Base-by-base conservation (phyloP, 2,329 filamentous ascomycete species). In the Diaporthe amygdali region DNA sequence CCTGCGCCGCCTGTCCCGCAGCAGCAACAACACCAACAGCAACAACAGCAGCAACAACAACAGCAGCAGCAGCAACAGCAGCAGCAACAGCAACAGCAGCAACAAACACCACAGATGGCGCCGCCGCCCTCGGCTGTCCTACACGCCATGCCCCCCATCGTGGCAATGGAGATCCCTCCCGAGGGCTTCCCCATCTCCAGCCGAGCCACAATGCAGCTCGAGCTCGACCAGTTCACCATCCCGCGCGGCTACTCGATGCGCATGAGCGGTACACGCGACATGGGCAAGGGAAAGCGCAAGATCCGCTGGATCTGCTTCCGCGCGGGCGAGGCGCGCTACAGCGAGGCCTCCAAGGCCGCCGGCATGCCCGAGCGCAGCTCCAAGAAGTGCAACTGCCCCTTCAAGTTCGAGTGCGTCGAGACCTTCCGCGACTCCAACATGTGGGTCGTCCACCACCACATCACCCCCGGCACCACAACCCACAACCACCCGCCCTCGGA, bases 251-350 rank as follows among this genome's bases (percentile, higher is more conserved):
- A 81, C 75, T 80, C 78, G 74, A 80, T 81, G 80, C 80, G 80
- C 73, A 81, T 81, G 75, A 80, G 79, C 66, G 80, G 80, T 55
- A 80, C 79, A 44, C 80, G 80, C 17, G 79, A 79, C 39, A 78
- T 79, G 63, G 80, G 79, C 73, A 72, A 72, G 71, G 71, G 71
- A 3, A 80, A 79, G 61, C 78, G 78, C 72, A 81, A 81, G 72
- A 80, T 81, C 67, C 79, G 80, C 47, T 81, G 80, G 79, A 79
- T 81, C 59, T 81, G 80, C 71, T 81, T 81, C 74, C 79, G 80
- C 30, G 80, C 79, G 66, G 80, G 80, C 37, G 77, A 80, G 70
- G 79, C 80, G 10, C 79, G 79, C n/a, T 78, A 80, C 59, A 75
- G 75, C 66, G 72, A 71, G 32, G 74, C 75, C 32, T 76, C 76